Percentiles rank a stretch among this genome's conserved stretches.
These are phyloP conservation scores for Sindora glabra DNA, from an alignment of 306 rosid species.

Conservation along the genomic window DNA sequence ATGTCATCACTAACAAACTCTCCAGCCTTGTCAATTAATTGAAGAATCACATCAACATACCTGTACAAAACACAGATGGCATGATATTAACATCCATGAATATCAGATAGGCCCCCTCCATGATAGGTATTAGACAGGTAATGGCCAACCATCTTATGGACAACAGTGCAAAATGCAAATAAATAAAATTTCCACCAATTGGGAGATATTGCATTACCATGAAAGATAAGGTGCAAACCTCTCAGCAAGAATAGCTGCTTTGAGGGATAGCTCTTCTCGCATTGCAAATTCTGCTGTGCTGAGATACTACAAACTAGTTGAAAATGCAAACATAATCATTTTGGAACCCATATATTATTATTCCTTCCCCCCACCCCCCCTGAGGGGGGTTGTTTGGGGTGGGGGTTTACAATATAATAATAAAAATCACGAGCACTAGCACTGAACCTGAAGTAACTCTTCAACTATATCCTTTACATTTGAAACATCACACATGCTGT, in stretches of 20 bases:
- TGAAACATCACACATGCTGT: slow-evolving; percentile 99
- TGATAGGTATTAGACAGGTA: neutral
- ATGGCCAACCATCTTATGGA: neutral
- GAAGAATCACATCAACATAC: slow-evolving; percentile 98
- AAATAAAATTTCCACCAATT: too few species aligned
- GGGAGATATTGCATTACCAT: slow-evolving; percentile 45
- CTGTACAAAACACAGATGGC: slow-evolving; percentile 32
- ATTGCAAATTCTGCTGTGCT: slow-evolving; percentile 96
- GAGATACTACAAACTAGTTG: slow-evolving; percentile 70
- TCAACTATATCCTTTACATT: slow-evolving; percentile 99
- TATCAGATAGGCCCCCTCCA: neutral
- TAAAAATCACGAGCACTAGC: slow-evolving; percentile 10
- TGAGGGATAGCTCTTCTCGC: slow-evolving; percentile 97
- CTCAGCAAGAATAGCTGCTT: slow-evolving; percentile 99
- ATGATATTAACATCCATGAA: slow-evolving; percentile 5
- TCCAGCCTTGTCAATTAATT: slow-evolving; percentile 99
- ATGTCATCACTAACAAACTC: slow-evolving; percentile 99
- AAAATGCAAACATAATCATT: slow-evolving; percentile 22
- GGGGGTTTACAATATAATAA: neutral
- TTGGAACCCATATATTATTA: slow-evolving; percentile 17
- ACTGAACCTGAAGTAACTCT: slow-evolving; percentile 84
- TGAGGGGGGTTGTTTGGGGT: neutral
- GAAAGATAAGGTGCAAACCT: slow-evolving; percentile 99
- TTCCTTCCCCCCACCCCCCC: too few species aligned
- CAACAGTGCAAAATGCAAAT: too few species aligned